phyloP scores from a whole-genome alignment of 768 basidiomycete genomes.

The Fomitopsis pulvina region DNA sequence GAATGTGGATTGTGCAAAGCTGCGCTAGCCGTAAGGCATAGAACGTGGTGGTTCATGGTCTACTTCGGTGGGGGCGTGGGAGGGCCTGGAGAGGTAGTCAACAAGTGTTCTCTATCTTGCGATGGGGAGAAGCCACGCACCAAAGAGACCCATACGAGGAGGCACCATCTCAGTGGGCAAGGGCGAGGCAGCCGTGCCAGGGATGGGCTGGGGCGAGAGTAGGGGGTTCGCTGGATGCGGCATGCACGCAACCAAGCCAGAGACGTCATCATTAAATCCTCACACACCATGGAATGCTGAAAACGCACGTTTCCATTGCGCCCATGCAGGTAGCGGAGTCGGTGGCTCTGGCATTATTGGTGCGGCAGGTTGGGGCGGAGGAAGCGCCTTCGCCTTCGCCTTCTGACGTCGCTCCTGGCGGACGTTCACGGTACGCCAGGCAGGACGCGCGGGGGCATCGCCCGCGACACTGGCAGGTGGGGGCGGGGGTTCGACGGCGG shows the following conservation, averaged over 20 bases:
- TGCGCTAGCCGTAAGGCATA: background rate
- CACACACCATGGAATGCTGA: background rate
- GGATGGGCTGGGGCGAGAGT: conserved; percentile 41
- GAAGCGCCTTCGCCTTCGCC: conserved; percentile 25
- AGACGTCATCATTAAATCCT: background rate
- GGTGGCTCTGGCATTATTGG: conserved; percentile 34
- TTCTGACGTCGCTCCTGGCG: conserved; percentile 49
- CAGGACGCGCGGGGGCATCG: conserved; percentile 56
- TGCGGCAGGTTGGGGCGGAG: conserved; percentile 25
- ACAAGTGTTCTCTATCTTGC: background rate
- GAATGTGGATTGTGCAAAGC: background rate
- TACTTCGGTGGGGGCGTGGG: conserved; percentile 24
- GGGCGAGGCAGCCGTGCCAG: conserved; percentile 27
- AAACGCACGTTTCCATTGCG: conserved; percentile 73
- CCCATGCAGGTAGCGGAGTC: conserved; percentile 64
- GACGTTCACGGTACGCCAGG: conserved; percentile 70
- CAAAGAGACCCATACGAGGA: conserved; percentile 61
- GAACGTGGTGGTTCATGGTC: background rate
- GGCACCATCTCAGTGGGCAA: conserved; percentile 34
- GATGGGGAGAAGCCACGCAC: conserved; percentile 28
- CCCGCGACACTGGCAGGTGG: conserved; percentile 33
- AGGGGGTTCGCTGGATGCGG: conserved; percentile 52
- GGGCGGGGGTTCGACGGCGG: conserved; percentile 24
- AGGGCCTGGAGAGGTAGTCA: conserved; percentile 16
- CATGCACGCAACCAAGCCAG: background rate